A percentile compares a stretch with the other conserved stretches of the same genome.
phyloP scores from a whole-genome alignment of 2,329 filamentous ascomycete genomes.

The Amesomyces nigricolor region DNA sequence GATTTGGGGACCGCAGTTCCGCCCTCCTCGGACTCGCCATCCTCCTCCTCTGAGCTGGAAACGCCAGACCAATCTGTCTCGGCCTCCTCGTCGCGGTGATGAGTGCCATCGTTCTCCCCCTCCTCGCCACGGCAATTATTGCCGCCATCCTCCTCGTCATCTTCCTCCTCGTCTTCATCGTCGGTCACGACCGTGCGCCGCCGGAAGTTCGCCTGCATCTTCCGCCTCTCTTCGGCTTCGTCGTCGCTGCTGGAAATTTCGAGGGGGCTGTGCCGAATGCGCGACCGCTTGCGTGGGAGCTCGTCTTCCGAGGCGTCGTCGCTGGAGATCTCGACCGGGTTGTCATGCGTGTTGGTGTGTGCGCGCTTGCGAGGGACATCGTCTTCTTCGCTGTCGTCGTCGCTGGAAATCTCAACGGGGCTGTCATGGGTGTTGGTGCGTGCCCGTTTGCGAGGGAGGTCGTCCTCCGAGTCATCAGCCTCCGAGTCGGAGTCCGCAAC shows the following conservation, averaged over 20 bases:
- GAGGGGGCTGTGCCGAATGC: not conserved
- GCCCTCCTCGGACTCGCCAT: not conserved
- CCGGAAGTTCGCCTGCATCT: not conserved
- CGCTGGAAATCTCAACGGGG: conserved; percentile 5
- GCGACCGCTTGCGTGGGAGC: conserved; percentile 9
- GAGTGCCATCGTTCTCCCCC: not conserved
- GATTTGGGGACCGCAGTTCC: not conserved
- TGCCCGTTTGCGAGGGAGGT: conserved; percentile 6
- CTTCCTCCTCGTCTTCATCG: not conserved
- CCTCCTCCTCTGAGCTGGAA: conserved; percentile 5
- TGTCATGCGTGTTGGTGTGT: not conserved
- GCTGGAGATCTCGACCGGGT: conserved; percentile 4
- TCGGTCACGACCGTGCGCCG: not conserved
- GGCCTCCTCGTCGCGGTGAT: not conserved
- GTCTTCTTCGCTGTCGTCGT: conserved; percentile 10
- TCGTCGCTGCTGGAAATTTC: conserved; percentile 12
- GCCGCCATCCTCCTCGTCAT: not conserved
- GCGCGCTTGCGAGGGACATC: conserved; percentile 8
- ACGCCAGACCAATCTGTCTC: not conserved
- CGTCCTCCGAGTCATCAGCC: conserved; percentile 10
- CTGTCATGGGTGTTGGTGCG: not conserved
- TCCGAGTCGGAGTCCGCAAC: conserved; percentile 17
- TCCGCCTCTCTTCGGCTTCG: not conserved
- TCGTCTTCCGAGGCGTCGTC: conserved; percentile 8
- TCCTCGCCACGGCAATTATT: not conserved